Base-by-base conservation (phyloP, 73 alveolate species). In the Loxodes magnus region DNA sequence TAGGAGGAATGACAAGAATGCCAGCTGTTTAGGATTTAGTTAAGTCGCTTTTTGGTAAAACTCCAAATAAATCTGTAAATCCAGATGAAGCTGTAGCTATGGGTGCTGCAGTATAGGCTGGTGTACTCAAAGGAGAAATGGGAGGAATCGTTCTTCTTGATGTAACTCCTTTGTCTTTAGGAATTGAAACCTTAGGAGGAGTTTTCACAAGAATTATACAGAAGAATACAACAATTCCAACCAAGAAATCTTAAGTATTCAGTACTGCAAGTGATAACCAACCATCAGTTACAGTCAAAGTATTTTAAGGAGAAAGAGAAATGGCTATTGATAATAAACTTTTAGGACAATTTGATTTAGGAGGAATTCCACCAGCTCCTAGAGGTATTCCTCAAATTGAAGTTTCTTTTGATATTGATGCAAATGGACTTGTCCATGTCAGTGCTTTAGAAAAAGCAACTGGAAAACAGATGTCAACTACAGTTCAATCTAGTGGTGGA, bases 51-150 rank as follows among this genome's bases (percentile, higher is more conserved):
- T 52, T 43, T 64, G 88, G 85, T 3, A 71, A 65, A 68, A 33
- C 63, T 19, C 93, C 64, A 66, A 82, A 67, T 50, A 67, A 72
- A 61, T 75, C 70, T 65, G 85, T 75, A 44, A 86, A 73, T 51
- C 99, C 99, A 2, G 99, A 93, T 57, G 99, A 93, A 63, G 97
- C 96, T 36, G 99, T 93, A 38, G 94, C 97, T 12, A 55, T 64
- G 64, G 99, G 99, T 14, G 99, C 99, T 16, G 96, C 99, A 10
- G 71, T 93, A 46, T 81, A 74, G 70, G 98, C 96, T 14, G 99
- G 95, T 19, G 94, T 88, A 53, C 73, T 92, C 59, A 78, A 82
- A 37, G 97, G 95, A 22, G 90, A 86, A 35, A 62, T 63, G 30
- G 26, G 63, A 62, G 77, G 63, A 9, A 39, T 39, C 19, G 53